phyloP scores from a whole-genome alignment of 208 protist genomes.

The Crithidia expoeki region DNA sequence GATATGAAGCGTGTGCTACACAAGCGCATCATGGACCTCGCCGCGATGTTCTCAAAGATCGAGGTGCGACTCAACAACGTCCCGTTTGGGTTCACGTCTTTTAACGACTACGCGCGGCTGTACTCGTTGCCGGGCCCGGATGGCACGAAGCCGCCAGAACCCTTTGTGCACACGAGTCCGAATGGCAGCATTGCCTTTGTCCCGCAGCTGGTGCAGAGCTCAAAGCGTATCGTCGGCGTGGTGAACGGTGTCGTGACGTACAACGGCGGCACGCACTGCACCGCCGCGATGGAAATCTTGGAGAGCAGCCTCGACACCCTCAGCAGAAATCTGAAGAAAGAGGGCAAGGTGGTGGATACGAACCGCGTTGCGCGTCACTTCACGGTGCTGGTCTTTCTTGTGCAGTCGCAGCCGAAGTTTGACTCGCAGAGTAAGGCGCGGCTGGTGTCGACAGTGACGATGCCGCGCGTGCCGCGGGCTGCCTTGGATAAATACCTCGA shows the following conservation, averaged over 20 bases:
- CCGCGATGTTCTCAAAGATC: constrained; percentile 90
- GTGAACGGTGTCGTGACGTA: constrained; percentile 99
- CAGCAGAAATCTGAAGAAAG: constrained; percentile 73
- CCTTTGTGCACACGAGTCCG: constrained; percentile 79
- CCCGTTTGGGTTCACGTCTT: constrained; percentile 93
- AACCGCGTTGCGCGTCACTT: constrained; percentile 96
- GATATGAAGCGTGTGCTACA: constrained; percentile 90
- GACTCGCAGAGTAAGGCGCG: constrained; percentile 99
- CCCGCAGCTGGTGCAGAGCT: constrained; percentile 85
- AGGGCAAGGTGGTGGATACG: constrained; percentile 92
- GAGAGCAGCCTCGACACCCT: constrained; percentile 63
- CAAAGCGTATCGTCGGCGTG: constrained; percentile 96
- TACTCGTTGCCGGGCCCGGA: constrained; percentile 61
- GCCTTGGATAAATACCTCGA: constrained; percentile 89
- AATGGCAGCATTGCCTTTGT: constrained; percentile 80
- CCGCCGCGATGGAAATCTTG: constrained; percentile 93
- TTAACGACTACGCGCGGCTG: constrained; percentile 96
- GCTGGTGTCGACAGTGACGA: constrained; percentile 90
- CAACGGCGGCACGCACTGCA: constrained; percentile 99
- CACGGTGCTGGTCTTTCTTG: constrained; percentile 98
- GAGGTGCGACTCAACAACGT: constrained; percentile 97
- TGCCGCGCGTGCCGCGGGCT: constrained; percentile 85
- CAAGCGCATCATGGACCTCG: constrained; percentile 93
- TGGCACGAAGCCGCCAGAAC: constrained; percentile 54
- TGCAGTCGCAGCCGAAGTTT: constrained; percentile 99